Base-by-base conservation (phyloP, 2,329 filamentous ascomycete species). In the Trichoderma sp. region DNA sequence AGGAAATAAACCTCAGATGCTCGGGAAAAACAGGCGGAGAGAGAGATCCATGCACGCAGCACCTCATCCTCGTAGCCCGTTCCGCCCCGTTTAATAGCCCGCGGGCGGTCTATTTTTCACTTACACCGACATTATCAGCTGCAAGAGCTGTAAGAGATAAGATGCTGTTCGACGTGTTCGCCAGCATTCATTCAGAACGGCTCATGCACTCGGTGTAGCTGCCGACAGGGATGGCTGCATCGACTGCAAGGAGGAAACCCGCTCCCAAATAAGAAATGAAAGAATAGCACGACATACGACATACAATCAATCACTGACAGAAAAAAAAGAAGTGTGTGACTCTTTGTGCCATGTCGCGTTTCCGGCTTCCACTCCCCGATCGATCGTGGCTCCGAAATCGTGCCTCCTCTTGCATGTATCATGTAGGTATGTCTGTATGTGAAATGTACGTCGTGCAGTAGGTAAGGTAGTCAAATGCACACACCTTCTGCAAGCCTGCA, bases 111-210 rank as follows among this genome's bases (percentile, higher is more conserved):
- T 44, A n/a, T 44, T 1, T 7, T 44, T 1, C 7, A 2, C n/a
- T 21, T 34, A 52, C 48, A 51, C 48, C 48, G 48, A 51, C 48
- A 51, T 51, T 51, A 51, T 51, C 48, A 51, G 48, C 48, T 51
- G 43, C 43, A 19, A 44, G 43, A 44, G n/a, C 34, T 44, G 43
- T 9, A n/a, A 44, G 15, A 44, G 15, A 19, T 44, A 44, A 44
- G n/a, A 30, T 54, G 34, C 30, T 19, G 51, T 34, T 39, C 19
- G 14, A 39, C 21, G 39, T 41, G 30, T 41, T 39, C 24, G 30
- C 30, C 51, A 39, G 30, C 28, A 24, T 24, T 3, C 21, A 24
- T 24, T 3, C 21, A 24, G 3, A 21, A 39, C 21, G 51, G 51
- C 30, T 54, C 51, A 39, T 39, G 51, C 51, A 54, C 30, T 54